Evolutionary conservation across 139 green algal genomes (phyloP).

Genomic region (Micractinium conductrix): DNA sequence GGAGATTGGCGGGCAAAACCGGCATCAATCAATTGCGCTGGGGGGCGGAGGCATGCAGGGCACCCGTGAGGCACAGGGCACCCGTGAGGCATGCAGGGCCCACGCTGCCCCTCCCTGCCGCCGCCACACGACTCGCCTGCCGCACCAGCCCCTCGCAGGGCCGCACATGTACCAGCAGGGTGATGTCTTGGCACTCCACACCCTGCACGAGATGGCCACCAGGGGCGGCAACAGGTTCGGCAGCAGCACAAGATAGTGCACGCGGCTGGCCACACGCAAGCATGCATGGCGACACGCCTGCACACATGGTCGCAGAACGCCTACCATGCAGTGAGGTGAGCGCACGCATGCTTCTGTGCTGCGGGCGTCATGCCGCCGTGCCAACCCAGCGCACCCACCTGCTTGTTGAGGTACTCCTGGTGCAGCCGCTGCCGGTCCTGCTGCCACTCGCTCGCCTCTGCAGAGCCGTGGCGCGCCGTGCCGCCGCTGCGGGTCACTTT

Average conservation of each 20-base stretch:
- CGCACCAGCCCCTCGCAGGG: slow-evolving; percentile 72
- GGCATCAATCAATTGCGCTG: not conserved
- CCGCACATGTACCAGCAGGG: slow-evolving; percentile 75
- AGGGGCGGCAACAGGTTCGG: no score
- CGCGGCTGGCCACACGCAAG: no score
- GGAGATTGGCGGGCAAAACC: no score
- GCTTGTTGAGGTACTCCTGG: slow-evolving; percentile 47
- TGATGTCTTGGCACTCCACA: slow-evolving; percentile 60
- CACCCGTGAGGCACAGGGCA: not conserved
- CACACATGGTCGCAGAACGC: no score
- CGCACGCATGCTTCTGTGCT: no score
- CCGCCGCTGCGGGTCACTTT: slow-evolving; percentile 1
- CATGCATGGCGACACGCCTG: no score
- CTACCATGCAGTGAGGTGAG: no score
- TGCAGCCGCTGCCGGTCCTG: slow-evolving; percentile 49
- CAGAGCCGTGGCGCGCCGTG: slow-evolving; percentile 1
- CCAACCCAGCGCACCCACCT: not conserved
- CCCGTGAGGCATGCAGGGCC: not conserved
- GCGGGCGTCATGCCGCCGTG: not conserved
- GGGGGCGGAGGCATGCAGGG: no score
- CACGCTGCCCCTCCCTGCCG: not conserved
- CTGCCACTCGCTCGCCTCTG: slow-evolving; percentile 24
- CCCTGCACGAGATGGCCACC: no score
- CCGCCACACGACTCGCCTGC: slow-evolving; percentile 26
- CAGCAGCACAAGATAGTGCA: no score